Conservation (phyloP, 1,284 basidiomycete genomes). For the Uromyces viciae-fabae region DNA sequence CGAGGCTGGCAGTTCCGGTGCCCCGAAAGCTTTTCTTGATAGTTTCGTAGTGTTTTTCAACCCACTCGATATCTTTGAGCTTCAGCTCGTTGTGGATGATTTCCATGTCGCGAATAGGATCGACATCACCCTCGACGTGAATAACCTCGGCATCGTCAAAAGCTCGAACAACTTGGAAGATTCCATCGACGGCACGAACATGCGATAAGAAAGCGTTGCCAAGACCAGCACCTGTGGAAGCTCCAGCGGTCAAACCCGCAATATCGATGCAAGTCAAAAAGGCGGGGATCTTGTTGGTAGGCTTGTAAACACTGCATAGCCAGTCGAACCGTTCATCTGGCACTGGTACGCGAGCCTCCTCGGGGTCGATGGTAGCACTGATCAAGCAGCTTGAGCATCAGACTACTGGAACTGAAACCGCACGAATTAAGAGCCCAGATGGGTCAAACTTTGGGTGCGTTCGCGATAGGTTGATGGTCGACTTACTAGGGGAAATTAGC, state of each 20-base stretch:
- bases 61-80: conserved; percentile 98
- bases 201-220: conserved; percentile 98
- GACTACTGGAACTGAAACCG: conserved; percentile 9
- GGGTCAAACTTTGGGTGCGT: conserved; percentile 37
- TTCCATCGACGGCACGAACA: conserved; percentile 96
- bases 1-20: conserved; percentile 74
- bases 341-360: conserved; percentile 91
- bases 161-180: conserved; percentile 96
- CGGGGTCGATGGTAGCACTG: conserved; percentile 61
- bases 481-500: conserved; percentile 93
- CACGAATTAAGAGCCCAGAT: conserved; percentile 23
- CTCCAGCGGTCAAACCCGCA: conserved; percentile 91
- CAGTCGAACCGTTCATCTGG: conserved; percentile 92
- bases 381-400: conserved; percentile 18
- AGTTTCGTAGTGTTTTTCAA: conserved; percentile 80
- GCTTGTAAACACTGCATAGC: conserved; percentile 88
- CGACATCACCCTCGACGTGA: conserved; percentile 97
- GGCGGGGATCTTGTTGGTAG: conserved; percentile 79
- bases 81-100: conserved; percentile 92
- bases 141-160: conserved; percentile 99
- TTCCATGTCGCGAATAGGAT: conserved; percentile 94
- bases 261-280: conserved; percentile 99
- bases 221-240: conserved; percentile 94
- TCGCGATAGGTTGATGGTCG: conserved; percentile 39
- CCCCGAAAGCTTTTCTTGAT: conserved; percentile 69